Base-by-base conservation (phyloP, 108 stramenopile genomes). In the Epipyxis sp. region DNA sequence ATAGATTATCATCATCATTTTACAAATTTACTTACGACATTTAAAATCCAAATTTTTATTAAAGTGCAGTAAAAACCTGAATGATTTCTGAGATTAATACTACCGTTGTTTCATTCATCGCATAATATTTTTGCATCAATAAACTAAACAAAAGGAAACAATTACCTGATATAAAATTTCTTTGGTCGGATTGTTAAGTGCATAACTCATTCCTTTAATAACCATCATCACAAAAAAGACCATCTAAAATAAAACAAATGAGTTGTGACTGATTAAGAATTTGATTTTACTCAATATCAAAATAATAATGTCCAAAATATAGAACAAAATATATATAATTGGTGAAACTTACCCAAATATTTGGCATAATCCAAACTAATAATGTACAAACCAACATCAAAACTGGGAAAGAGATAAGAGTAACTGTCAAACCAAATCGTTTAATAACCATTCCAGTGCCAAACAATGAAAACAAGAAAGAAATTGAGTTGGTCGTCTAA, bases 181-280 rank as follows among this genome's bases (percentile, higher is more conserved):
- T 78, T 97, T 97, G 76, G 94, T 95, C 25, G 97, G 97, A 79
- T 97, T 97, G 87, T 97, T 97, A 69, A 97, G 83, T 35, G 93
- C 91, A 86, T 97, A 97, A 27, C 91, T 92, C 78, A 89, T 89
- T 1, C 91, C 95, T 85, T 98, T 96, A 78, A 96, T 91, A 82
- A 95, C 80, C 84, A 98, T 96, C 94, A 98, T 93, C 46, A 94
- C 94, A 25, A 89, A 83, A 79, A 97, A 97, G 40, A 95, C 95
- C 72, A 94, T 91, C 79, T 93, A 44, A 54, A 67, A 80, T 54
- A 81, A 10, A 59, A 35, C 76, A 0, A 59, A n/a, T n/a, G n/a
- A n/a, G n/a, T n/a, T n/a, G n/a, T n/a, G n/a, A n/a, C n/a, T n/a
- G n/a, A n/a, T n/a, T n/a, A n/a, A n/a, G n/a, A n/a, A n/a, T n/a